These are phyloP conservation scores for Amylostereum areolatum DNA, from an alignment of 1,284 basidiomycete species.

Conservation along the genomic window DNA sequence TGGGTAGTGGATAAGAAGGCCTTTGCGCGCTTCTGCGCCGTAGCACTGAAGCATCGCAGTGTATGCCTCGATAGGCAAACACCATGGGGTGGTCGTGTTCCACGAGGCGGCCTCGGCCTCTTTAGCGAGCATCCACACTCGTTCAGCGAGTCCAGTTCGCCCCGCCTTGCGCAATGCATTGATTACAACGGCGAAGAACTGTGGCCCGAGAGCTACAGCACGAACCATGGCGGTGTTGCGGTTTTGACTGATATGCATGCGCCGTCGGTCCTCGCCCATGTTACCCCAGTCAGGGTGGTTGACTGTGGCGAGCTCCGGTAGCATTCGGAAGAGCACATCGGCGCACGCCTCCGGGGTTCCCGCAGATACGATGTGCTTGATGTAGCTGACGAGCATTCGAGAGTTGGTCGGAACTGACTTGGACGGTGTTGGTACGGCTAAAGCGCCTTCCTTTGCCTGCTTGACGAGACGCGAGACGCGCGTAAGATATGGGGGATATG, in stretches of 20 bases:
- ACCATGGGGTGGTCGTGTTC: conserved; percentile 43
- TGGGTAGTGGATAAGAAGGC: too few species aligned
- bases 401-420: too few species aligned
- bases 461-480: too few species aligned
- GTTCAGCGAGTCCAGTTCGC: conserved; percentile 49
- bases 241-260: conserved; percentile 14
- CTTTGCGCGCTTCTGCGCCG: conserved; percentile 34
- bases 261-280: conserved; percentile 15
- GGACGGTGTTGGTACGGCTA: conserved; percentile 25
- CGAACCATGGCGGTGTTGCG: conserved; percentile 30
- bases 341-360: conserved; percentile 40
- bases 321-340: conserved; percentile 38
- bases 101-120: conserved; percentile 51
- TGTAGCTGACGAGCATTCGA: conserved; percentile 36
- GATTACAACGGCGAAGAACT: conserved; percentile 51
- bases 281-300: conserved; percentile 32
- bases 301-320: conserved; percentile 47
- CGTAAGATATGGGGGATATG: too few species aligned
- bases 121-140: conserved; percentile 56
- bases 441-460: too few species aligned
- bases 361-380: conserved; percentile 45
- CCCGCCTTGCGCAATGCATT: conserved; percentile 56
- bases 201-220: conserved; percentile 48
- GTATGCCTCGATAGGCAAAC: conserved; percentile 59
- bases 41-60: conserved; percentile 68